A percentile compares a stretch with the other conserved stretches of the same genome.
These are phyloP conservation scores for Neodidymelliopsis sp. DNA, from an alignment of 2,329 filamentous ascomycete genomes.

Conservation along the genomic window DNA sequence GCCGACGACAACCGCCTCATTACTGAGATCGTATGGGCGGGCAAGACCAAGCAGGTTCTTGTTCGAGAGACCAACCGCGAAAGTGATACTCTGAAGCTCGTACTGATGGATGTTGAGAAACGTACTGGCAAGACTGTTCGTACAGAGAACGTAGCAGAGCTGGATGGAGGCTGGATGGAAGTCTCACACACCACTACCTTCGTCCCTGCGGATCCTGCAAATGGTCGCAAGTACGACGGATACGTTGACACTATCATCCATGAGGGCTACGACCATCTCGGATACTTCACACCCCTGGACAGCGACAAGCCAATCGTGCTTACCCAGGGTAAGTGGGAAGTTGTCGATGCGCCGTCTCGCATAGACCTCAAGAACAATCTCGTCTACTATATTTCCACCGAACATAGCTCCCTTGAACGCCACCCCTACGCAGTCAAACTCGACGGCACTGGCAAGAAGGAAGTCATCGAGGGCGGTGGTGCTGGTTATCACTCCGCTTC, in stretches of 20 bases:
- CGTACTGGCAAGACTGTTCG: constrained; percentile 81
- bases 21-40: constrained; percentile 92
- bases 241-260: constrained; percentile 93
- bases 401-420: constrained; percentile 85
- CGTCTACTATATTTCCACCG: constrained; percentile 89
- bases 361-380: constrained; percentile 85
- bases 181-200: constrained; percentile 85
- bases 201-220: constrained; percentile 81
- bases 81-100: constrained; percentile 86
- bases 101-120: constrained; percentile 79
- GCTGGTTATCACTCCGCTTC: constrained; percentile 83
- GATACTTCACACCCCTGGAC: constrained; percentile 90
- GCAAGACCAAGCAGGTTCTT: constrained; percentile 74
- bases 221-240: constrained; percentile 80
- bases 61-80: constrained; percentile 94
- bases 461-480: constrained; percentile 75
- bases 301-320: constrained; percentile 82
- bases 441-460: constrained; percentile 74
- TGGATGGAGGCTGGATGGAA: constrained; percentile 99
- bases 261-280: constrained; percentile 87
- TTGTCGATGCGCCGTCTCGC: constrained; percentile 82
- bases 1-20: constrained; percentile 84
- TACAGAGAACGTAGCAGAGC: constrained; percentile 76
- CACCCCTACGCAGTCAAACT: constrained; percentile 91
- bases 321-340: constrained; percentile 91